phyloP scores from a whole-genome alignment of 805 yeast species.

The Yarrowia sp. region DNA sequence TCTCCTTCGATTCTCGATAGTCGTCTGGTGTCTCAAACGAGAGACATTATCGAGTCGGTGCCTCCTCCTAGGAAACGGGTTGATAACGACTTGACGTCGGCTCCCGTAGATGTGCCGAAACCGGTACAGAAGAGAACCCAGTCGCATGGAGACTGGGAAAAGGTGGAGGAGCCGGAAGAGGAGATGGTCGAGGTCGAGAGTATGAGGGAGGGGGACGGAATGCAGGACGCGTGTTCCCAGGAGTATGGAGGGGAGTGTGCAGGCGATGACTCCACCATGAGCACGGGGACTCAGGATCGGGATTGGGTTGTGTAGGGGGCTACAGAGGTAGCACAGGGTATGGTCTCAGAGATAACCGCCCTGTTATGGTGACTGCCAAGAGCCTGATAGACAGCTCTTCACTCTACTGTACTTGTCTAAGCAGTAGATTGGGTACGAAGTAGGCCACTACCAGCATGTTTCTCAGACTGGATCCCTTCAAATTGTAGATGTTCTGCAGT shows the following conservation, averaged over 20 bases:
- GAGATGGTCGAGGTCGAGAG: constrained; percentile 18
- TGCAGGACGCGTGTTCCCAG: not conserved
- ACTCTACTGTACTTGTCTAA: too few species aligned
- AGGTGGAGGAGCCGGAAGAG: constrained; percentile 20
- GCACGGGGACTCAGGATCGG: not conserved
- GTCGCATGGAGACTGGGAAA: constrained; percentile 25
- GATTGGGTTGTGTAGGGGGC: constrained; percentile 6
- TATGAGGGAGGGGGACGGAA: not conserved
- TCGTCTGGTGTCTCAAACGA: not conserved
- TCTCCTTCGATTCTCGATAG: constrained; percentile 26
- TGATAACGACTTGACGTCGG: constrained; percentile 18
- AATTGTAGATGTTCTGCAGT: too few species aligned
- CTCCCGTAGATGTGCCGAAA: constrained; percentile 10
- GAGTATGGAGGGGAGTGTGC: not conserved
- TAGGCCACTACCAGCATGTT: too few species aligned
- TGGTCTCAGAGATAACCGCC: too few species aligned
- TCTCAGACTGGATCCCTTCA: too few species aligned
- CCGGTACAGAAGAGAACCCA: not conserved
- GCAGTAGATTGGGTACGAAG: too few species aligned
- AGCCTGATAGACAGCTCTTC: too few species aligned
- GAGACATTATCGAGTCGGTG: constrained; percentile 25
- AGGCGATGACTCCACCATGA: not conserved
- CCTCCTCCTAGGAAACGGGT: constrained; percentile 1
- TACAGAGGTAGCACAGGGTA: too few species aligned
- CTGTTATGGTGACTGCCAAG: too few species aligned